Conservation (phyloP, 75 land plant genomes). For the Gnetum montanum region DNA sequence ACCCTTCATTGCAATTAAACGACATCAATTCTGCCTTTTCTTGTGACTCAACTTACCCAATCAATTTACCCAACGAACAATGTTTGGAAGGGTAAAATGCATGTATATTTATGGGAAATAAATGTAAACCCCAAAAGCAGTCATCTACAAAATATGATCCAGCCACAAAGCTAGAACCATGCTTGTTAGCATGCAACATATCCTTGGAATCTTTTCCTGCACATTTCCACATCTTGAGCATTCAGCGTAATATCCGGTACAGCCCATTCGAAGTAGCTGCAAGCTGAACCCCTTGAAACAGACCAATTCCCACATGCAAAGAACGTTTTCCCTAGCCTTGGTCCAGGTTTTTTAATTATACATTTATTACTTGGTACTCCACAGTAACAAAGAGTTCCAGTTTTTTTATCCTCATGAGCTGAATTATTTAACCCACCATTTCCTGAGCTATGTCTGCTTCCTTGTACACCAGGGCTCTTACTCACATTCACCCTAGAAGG, state of each 20-base stretch:
- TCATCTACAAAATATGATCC: too few species aligned
- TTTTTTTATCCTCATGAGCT: slow-evolving; percentile 5
- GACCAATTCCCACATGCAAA: slow-evolving; percentile 84
- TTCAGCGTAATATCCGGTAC: slow-evolving; percentile 1
- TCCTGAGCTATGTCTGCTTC: neutral
- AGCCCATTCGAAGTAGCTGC: slow-evolving; percentile 59
- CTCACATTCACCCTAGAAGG: slow-evolving; percentile 5
- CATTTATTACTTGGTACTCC: slow-evolving; percentile 44
- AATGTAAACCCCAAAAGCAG: too few species aligned
- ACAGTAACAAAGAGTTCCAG: slow-evolving; percentile 30
- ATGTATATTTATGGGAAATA: too few species aligned
- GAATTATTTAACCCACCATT: neutral
- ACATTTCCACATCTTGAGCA: slow-evolving; percentile 7
- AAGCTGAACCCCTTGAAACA: slow-evolving; percentile 34
- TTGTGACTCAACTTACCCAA: too few species aligned
- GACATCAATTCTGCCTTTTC: too few species aligned
- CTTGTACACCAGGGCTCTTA: slow-evolving; percentile 5
- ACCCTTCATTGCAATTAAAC: too few species aligned
- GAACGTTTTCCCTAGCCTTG: slow-evolving; percentile 51
- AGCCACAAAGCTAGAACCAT: too few species aligned
- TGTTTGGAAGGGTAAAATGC: too few species aligned
- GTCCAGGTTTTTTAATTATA: slow-evolving; percentile 49
- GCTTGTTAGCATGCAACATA: too few species aligned
- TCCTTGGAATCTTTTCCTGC: too few species aligned
- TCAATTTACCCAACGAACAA: too few species aligned